Conservation (phyloP, 495 filamentous ascomycete genomes). For the Aspergillus sclerotiicarbonarius region DNA sequence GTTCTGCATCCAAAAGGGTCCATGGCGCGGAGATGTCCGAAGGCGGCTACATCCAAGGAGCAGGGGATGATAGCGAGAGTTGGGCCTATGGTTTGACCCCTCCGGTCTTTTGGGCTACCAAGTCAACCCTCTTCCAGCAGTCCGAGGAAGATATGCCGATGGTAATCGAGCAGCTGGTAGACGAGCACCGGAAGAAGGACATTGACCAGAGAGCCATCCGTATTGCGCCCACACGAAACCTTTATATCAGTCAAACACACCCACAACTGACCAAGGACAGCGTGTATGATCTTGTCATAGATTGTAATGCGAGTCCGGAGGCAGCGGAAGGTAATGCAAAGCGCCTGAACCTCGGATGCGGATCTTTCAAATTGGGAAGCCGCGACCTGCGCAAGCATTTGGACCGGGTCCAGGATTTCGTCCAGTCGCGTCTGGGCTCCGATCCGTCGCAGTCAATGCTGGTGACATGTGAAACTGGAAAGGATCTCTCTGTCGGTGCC, state of each 20-base stretch:
- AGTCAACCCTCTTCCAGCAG: slow-evolving; percentile 51
- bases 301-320: slow-evolving; percentile 39
- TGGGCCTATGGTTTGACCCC: slow-evolving; percentile 82
- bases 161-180: slow-evolving; percentile 58
- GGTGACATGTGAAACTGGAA: slow-evolving; percentile 60
- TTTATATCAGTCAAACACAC: slow-evolving; percentile 36
- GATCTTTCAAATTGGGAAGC: slow-evolving; percentile 67
- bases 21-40: slow-evolving; percentile 62
- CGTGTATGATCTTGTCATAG: slow-evolving; percentile 46
- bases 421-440: slow-evolving; percentile 27
- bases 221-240: slow-evolving; percentile 38
- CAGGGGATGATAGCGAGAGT: slow-evolving; percentile 87
- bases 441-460: slow-evolving; percentile 42
- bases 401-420: slow-evolving; percentile 50
- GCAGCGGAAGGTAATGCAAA: slow-evolving; percentile 30
- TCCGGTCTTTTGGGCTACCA: slow-evolving; percentile 72
- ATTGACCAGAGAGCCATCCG: slow-evolving; percentile 23
- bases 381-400: slow-evolving; percentile 69
- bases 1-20: slow-evolving; percentile 73
- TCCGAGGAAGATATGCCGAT: slow-evolving; percentile 63
- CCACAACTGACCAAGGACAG: slow-evolving; percentile 12
- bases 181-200: slow-evolving; percentile 25
- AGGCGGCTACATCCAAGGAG: slow-evolving; percentile 88
- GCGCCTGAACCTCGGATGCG: slow-evolving; percentile 61
- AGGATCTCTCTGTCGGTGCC: slow-evolving; percentile 63